Evolutionary conservation across 2,329 filamentous ascomycete genomes (phyloP).

Genomic region (Acarospora socialis): DNA sequence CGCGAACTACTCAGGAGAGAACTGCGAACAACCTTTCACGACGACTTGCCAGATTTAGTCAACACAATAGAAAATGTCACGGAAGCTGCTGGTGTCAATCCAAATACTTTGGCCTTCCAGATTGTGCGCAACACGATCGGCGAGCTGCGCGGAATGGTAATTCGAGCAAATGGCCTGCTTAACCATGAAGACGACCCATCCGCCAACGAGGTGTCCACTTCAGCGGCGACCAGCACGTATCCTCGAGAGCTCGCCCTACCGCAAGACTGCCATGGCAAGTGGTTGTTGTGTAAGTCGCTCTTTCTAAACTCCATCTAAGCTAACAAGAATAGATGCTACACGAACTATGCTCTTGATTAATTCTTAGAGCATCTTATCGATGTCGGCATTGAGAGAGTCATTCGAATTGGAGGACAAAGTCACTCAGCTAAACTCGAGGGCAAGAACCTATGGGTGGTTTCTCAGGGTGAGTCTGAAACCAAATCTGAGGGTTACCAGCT

Average conservation of each 20-base stretch:
- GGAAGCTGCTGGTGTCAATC: no score
- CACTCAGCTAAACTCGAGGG: constrained; percentile 38
- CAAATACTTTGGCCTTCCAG: no score
- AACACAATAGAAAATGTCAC: no score
- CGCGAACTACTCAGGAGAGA: no score
- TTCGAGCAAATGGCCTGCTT: constrained; percentile 15
- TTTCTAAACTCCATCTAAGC: background rate
- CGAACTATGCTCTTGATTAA: constrained; percentile 38
- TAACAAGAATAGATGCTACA: constrained; percentile 37
- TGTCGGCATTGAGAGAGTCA: constrained; percentile 33
- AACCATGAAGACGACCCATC: constrained; percentile 5
- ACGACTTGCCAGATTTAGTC: no score
- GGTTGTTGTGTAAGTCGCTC: constrained; percentile 22
- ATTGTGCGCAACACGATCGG: no score
- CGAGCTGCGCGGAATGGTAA: no score
- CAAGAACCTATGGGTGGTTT: constrained; percentile 35
- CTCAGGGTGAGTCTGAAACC: constrained; percentile 21
- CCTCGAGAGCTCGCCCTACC: constrained; percentile 14
- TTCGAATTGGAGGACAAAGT: constrained; percentile 47
- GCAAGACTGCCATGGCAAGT: constrained; percentile 28
- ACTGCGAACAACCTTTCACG: no score
- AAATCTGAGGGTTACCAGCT: constrained; percentile 28
- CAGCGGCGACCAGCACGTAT: constrained; percentile 14
- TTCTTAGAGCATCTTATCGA: constrained; percentile 42
- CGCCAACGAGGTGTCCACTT: constrained; percentile 2